phyloP scores from a whole-genome alignment of 2,329 filamentous ascomycete species.

The Magnaporthales sp. region DNA sequence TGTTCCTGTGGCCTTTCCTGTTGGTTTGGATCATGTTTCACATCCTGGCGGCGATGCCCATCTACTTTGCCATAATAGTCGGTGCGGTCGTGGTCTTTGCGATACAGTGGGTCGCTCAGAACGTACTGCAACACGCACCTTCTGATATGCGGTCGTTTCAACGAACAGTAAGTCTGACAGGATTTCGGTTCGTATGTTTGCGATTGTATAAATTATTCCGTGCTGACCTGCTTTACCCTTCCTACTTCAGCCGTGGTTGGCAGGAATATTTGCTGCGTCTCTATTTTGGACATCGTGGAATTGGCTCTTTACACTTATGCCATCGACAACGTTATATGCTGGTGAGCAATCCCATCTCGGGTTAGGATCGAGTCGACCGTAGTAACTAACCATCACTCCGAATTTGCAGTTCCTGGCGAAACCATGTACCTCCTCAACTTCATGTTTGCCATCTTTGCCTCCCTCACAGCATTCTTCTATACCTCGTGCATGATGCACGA shows the following conservation, averaged over 20 bases:
- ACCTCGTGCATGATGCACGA: slow-evolving; percentile 76
- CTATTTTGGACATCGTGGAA: slow-evolving; percentile 72
- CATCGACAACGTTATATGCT: slow-evolving; percentile 29
- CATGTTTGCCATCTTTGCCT: slow-evolving; percentile 56
- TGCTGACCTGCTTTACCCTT: slow-evolving; percentile 21
- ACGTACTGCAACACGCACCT: slow-evolving; percentile 73
- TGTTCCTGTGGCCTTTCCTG: slow-evolving; percentile 82
- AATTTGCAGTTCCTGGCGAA: slow-evolving; percentile 11
- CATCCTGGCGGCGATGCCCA: slow-evolving; percentile 63
- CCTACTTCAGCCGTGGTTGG: slow-evolving; percentile 58
- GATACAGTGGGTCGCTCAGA: slow-evolving; percentile 69
- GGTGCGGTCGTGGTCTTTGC: slow-evolving; percentile 57
- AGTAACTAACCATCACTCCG: no score
- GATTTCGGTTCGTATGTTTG: slow-evolving; percentile 19
- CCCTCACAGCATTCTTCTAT: slow-evolving; percentile 78
- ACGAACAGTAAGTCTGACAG: slow-evolving; percentile 56
- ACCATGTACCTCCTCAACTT: slow-evolving; percentile 68
- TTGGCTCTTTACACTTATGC: slow-evolving; percentile 68
- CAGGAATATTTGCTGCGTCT: slow-evolving; percentile 85
- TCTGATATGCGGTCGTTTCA: slow-evolving; percentile 84
- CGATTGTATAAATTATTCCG: slow-evolving; percentile 11
- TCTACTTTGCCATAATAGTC: slow-evolving; percentile 69
- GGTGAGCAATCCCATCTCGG: slow-evolving; percentile 34
- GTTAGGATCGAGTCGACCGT: no score
- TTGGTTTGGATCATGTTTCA: slow-evolving; percentile 64